These are phyloP conservation scores for Xylaria sp. DNA, from an alignment of 2,329 filamentous ascomycete species.

Conservation along the genomic window DNA sequence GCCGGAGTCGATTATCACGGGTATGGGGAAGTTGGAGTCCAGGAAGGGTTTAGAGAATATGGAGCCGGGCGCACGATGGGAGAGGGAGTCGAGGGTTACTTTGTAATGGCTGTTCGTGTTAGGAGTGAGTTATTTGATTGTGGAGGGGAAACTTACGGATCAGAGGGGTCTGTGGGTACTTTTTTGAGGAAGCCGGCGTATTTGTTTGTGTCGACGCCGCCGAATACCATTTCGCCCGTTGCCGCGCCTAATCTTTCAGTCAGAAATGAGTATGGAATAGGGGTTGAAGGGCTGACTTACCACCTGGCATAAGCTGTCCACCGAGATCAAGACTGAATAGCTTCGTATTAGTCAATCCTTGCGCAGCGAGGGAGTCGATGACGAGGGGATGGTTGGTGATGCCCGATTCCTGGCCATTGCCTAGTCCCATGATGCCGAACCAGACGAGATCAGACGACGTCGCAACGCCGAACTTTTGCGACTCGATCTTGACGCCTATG, in stretches of 20 bases:
- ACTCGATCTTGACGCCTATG: slow-evolving; percentile 34
- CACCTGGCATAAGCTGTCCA: slow-evolving; percentile 24
- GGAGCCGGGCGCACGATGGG: slow-evolving; percentile 19
- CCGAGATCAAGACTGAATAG: slow-evolving; percentile 49
- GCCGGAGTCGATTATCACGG: slow-evolving; percentile 49
- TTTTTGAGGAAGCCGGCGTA: slow-evolving; percentile 43
- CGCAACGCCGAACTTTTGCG: slow-evolving; percentile 49
- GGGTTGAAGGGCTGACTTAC: slow-evolving; percentile 19
- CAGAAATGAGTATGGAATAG: background rate
- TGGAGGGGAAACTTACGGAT: slow-evolving; percentile 34
- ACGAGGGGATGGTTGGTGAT: slow-evolving; percentile 48
- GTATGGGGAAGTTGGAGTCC: slow-evolving; percentile 31
- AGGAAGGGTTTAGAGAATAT: slow-evolving; percentile 8
- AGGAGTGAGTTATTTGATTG: background rate
- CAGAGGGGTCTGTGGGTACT: slow-evolving; percentile 37
- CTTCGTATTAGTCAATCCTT: slow-evolving; percentile 45
- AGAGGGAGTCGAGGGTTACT: slow-evolving; percentile 24
- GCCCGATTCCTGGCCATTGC: slow-evolving; percentile 38
- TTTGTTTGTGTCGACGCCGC: slow-evolving; percentile 48
- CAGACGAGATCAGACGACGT: slow-evolving; percentile 42
- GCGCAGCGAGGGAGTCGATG: slow-evolving; percentile 43
- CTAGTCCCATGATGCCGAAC: slow-evolving; percentile 49
- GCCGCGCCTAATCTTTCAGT: slow-evolving; percentile 33
- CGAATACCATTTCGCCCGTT: slow-evolving; percentile 48
- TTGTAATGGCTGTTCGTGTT: slow-evolving; percentile 27